Percentiles rank a stretch among this genome's conserved stretches.
Conservation (phyloP, 148 eudicot genomes). For the Cornus suecica region DNA sequence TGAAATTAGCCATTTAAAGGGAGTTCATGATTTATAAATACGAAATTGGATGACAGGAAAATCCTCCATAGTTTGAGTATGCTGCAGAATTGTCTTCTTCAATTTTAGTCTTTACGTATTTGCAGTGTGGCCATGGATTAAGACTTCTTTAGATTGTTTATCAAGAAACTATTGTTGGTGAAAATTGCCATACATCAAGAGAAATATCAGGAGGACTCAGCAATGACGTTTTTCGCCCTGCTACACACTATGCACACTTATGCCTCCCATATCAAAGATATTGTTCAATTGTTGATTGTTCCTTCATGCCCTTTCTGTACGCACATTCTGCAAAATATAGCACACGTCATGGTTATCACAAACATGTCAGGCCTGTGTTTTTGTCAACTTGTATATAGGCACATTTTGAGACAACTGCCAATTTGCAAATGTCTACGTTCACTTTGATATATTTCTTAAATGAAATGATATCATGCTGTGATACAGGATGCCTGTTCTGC, state of each 20-base stretch:
- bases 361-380: neutral
- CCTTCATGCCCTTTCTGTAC: neutral
- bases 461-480: too few species aligned
- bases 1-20: neutral
- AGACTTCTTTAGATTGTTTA: neutral
- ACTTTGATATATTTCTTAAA: too few species aligned
- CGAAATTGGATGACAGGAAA: neutral
- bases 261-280: neutral
- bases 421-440: neutral
- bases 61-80: conserved; percentile 1
- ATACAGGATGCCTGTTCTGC: too few species aligned
- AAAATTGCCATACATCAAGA: neutral
- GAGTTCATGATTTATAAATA: neutral
- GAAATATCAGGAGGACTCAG: neutral
- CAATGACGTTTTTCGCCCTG: neutral
- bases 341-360: neutral
- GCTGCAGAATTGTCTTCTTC: neutral
- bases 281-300: neutral
- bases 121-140: neutral
- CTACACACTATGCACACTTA: neutral
- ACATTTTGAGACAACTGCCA: too few species aligned
- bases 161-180: neutral
- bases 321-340: neutral
- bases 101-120: neutral
- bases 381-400: neutral